Percentiles rank a stretch among this genome's conserved stretches.
Conservation (phyloP, 495 filamentous ascomycete species). For the Talaromyces stipitatus region DNA sequence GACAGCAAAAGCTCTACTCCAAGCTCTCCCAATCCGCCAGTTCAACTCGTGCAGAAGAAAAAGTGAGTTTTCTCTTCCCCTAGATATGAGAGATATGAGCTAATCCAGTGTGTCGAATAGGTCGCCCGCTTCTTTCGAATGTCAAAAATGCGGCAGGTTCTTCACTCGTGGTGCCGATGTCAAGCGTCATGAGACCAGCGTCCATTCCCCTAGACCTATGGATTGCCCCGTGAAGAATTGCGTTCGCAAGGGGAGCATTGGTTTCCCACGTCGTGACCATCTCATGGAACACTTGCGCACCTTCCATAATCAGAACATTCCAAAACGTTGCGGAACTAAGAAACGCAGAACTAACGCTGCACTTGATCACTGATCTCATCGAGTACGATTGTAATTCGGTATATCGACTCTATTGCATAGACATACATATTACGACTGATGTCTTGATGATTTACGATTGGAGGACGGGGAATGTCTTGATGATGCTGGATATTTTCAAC, state of each 20-base stretch:
- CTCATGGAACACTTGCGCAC: constrained; percentile 79
- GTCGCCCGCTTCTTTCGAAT: constrained; percentile 32
- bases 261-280: constrained; percentile 83
- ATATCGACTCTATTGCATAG: not conserved
- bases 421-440: constrained; percentile 1
- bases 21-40: not conserved
- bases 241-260: constrained; percentile 67
- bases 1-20: not conserved
- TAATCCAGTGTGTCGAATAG: constrained; percentile 2
- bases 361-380: not conserved
- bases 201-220: constrained; percentile 53
- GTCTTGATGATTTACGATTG: not conserved
- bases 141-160: constrained; percentile 35
- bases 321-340: constrained; percentile 32
- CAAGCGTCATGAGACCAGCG: constrained; percentile 44
- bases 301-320: constrained; percentile 56
- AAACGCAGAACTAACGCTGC: constrained; percentile 8
- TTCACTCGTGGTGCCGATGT: constrained; percentile 49
- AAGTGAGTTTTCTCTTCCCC: not conserved
- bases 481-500: not conserved
- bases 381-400: not conserved
- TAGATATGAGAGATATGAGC: not conserved
- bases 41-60: not conserved
- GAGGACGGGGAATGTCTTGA: not conserved
- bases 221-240: constrained; percentile 75